Evolutionary conservation across 345 rosid species (phyloP).

Genomic region (Brassica incana): DNA sequence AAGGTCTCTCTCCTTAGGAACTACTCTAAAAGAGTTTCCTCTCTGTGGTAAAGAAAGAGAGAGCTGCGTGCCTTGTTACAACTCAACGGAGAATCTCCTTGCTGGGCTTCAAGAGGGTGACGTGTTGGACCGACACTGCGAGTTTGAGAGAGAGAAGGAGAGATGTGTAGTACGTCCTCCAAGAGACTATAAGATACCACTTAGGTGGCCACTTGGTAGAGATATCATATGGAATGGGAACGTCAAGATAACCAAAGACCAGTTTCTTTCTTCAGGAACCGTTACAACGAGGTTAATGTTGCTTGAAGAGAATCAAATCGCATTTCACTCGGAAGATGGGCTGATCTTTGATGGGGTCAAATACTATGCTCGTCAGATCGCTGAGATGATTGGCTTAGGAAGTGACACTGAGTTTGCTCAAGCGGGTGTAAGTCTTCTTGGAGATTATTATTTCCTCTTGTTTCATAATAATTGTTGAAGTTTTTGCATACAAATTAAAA

Average conservation of each 20-base stretch:
- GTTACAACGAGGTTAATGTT: slow-evolving; percentile 98
- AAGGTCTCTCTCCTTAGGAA: slow-evolving; percentile 60
- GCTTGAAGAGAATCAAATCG: slow-evolving; percentile 96
- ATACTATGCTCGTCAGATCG: slow-evolving; percentile 91
- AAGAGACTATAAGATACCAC: slow-evolving; percentile 88
- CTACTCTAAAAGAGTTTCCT: slow-evolving; percentile 57
- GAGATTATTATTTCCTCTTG: neutral
- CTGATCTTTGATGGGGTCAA: slow-evolving; percentile 86
- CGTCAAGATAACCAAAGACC: slow-evolving; percentile 91
- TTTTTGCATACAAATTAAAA: neutral
- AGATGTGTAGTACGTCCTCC: slow-evolving; percentile 89
- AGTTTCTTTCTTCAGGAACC: slow-evolving; percentile 96
- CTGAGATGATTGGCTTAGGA: slow-evolving; percentile 96
- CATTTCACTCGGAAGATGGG: slow-evolving; percentile 92
- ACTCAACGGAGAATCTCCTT: slow-evolving; percentile 67
- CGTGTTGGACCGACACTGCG: slow-evolving; percentile 92
- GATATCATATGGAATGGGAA: slow-evolving; percentile 98
- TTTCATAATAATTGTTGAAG: neutral
- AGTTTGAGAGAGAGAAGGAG: slow-evolving; percentile 49
- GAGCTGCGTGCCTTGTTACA: slow-evolving; percentile 88
- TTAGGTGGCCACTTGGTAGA: slow-evolving; percentile 92
- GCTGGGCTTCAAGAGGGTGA: slow-evolving; percentile 80
- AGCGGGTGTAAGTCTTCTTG: slow-evolving; percentile 79
- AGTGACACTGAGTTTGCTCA: slow-evolving; percentile 82
- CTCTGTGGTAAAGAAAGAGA: slow-evolving; percentile 92